phyloP scores from a whole-genome alignment of 2,329 filamentous ascomycete species.

The Chalara sp. region DNA sequence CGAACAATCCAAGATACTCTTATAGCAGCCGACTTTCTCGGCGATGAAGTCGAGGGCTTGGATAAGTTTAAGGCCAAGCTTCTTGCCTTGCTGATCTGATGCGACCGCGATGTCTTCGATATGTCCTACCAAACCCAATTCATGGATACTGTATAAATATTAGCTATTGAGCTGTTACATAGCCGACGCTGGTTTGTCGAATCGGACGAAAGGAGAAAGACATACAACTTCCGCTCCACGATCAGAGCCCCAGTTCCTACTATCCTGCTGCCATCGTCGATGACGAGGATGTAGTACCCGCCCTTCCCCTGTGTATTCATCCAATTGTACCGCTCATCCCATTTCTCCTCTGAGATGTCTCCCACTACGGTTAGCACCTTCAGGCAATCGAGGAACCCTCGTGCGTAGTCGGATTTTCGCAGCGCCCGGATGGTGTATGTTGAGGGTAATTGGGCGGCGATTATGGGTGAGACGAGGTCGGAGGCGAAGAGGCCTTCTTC shows the following conservation, averaged over 20 bases:
- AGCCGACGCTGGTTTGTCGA: background rate
- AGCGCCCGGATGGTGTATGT: conserved; percentile 81
- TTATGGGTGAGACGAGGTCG: conserved; percentile 69
- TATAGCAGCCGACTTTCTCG: conserved; percentile 87
- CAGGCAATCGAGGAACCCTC: conserved; percentile 85
- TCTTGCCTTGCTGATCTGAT: conserved; percentile 95
- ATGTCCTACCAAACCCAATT: conserved; percentile 78
- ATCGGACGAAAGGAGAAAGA: conserved; percentile 14
- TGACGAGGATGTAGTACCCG: conserved; percentile 80
- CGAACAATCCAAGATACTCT: conserved; percentile 93
- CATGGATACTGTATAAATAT: conserved; percentile 57
- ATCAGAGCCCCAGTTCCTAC: conserved; percentile 90
- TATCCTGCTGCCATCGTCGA: conserved; percentile 61
- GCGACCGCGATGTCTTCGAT: conserved; percentile 97
- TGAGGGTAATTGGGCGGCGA: conserved; percentile 65
- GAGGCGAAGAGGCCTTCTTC: conserved; percentile 65
- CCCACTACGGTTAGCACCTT: conserved; percentile 90
- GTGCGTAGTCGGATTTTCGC: conserved; percentile 67
- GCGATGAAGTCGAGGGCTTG: conserved; percentile 88
- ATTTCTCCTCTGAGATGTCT: conserved; percentile 69
- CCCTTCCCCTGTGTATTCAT: conserved; percentile 58
- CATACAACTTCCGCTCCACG: conserved; percentile 89
- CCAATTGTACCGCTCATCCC: conserved; percentile 75
- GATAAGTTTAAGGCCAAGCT: conserved; percentile 85
- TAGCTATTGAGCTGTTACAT: background rate